Evolutionary conservation across 2,329 filamentous ascomycete species (phyloP).

Genomic region (Xylaria hypoxylon): DNA sequence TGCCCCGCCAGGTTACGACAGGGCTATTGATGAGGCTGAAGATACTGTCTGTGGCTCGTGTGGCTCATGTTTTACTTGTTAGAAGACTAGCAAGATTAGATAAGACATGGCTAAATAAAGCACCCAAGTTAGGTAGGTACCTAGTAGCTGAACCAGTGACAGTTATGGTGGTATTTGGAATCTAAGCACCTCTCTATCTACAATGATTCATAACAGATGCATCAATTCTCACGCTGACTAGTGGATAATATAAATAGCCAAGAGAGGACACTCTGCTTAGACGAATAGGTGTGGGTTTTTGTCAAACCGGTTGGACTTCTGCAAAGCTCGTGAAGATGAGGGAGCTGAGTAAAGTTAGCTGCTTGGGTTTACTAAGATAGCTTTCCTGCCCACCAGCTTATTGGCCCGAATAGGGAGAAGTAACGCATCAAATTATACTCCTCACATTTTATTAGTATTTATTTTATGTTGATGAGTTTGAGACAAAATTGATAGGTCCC

Average conservation of each 20-base stretch:
- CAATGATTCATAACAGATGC: background rate
- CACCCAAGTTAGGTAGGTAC: background rate
- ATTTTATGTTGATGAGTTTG: background rate
- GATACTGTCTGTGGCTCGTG: conserved; percentile 23
- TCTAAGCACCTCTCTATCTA: conserved; percentile 9
- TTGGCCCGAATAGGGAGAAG: conserved; percentile 18
- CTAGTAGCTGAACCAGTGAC: background rate
- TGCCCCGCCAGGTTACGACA: conserved; percentile 8
- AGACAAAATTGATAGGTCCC: background rate
- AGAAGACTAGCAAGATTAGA: conserved; percentile 9
- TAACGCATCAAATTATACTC: conserved; percentile 27
- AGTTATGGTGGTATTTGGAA: conserved; percentile 32
- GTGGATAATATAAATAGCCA: conserved; percentile 31
- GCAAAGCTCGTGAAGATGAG: conserved; percentile 35
- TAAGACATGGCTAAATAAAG: conserved; percentile 3
- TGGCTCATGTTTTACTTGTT: conserved; percentile 14
- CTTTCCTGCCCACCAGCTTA: conserved; percentile 15
- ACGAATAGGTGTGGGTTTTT: conserved; percentile 21
- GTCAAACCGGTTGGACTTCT: conserved; percentile 10
- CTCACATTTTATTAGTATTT: background rate
- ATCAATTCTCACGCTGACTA: conserved; percentile 31
- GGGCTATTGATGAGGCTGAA: conserved; percentile 28
- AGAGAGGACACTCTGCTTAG: conserved; percentile 22
- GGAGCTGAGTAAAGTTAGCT: conserved; percentile 36
- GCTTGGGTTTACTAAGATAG: conserved; percentile 33